Evolutionary conservation across 1,284 basidiomycete species (phyloP).

Genomic region (Boletellus deceptivus): DNA sequence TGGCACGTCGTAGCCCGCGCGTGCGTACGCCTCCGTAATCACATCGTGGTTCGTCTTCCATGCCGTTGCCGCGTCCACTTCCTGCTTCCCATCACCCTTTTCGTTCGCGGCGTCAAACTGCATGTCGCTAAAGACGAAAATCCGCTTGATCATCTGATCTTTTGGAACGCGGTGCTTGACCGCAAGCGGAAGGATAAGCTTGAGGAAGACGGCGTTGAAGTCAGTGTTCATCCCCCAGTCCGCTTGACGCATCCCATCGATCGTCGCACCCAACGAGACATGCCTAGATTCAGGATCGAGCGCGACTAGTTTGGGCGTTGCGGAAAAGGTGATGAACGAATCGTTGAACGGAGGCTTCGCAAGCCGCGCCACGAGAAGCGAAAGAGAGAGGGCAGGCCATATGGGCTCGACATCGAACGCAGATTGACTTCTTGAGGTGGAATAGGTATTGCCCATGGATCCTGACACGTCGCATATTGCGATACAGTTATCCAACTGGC

Average conservation of each 20-base stretch:
- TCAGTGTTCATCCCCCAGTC: conserved; percentile 62
- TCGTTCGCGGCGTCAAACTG: conserved; percentile 53
- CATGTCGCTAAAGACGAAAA: conserved; percentile 78
- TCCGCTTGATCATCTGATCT: conserved; percentile 70
- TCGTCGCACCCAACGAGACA: conserved; percentile 36
- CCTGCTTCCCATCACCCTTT: background rate
- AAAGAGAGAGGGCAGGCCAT: conserved; percentile 59
- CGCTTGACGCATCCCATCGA: conserved; percentile 37
- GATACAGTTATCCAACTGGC: conserved; percentile 57
- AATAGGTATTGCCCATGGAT: conserved; percentile 52
- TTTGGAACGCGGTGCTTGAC: conserved; percentile 50
- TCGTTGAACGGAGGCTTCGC: conserved; percentile 62
- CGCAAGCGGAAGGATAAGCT: conserved; percentile 59
- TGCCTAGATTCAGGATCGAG: conserved; percentile 41
- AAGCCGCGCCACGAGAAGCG: conserved; percentile 61
- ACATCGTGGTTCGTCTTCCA: conserved; percentile 59
- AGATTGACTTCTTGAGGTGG: background rate
- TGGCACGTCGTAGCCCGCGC: conserved; percentile 2
- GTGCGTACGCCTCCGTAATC: conserved; percentile 1
- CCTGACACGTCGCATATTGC: conserved; percentile 74
- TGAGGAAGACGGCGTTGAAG: conserved; percentile 55
- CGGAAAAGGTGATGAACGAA: conserved; percentile 68
- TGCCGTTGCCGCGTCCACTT: background rate
- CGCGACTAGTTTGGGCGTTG: conserved; percentile 45
- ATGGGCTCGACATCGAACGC: conserved; percentile 43